Base-by-base conservation (phyloP, 495 filamentous ascomycete species). In the Xylaria longipes region DNA sequence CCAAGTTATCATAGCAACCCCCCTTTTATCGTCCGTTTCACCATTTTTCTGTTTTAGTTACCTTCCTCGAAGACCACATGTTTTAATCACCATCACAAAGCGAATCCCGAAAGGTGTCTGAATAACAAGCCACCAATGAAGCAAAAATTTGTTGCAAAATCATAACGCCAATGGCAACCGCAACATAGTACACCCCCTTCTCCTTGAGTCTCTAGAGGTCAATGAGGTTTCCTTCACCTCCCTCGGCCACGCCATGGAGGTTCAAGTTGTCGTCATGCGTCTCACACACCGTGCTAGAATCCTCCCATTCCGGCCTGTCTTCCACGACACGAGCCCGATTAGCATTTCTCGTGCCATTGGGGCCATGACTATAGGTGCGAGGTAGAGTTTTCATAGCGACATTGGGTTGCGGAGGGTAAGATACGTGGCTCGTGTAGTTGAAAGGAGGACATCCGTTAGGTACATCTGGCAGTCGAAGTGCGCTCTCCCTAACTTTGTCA, bases 281-380 rank as follows among this genome's bases (percentile, higher is more conserved):
- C n/a, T 52, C 66, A 25, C 20, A 35, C 45, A 41, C 43, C 9
- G 48, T 65, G 48, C 69, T 65, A 15, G 62, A 37, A 11, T 29
- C 35, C 37, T 58, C 69, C 69, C 69, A 71, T 50, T 71, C 69
- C 1, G 69, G 45, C 7, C 37, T 46, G 25, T 71, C 62, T 22
- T 65, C 69, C 4, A 27, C 52, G 1, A 45, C 39, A 22, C 54
- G 22, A 46, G 11, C 20, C 31, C 31, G 20, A 17, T 41, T 29
- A 29, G 33, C 22, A 29, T 17, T 67, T 43, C 46, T 56, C 33
- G 35, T 22, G n/a, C 3, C 5, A 33, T 31, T 27, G 15, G 15
- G 8, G n/a, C 9, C 25, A n/a, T 54, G 6, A 46, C 17, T 45
- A 54, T 6, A 14, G 11, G 27, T 45, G 6, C 11, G 45, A 35